Evolutionary conservation across 2,329 filamentous ascomycete species (phyloP).

Genomic region (Neonectria ditissima): DNA sequence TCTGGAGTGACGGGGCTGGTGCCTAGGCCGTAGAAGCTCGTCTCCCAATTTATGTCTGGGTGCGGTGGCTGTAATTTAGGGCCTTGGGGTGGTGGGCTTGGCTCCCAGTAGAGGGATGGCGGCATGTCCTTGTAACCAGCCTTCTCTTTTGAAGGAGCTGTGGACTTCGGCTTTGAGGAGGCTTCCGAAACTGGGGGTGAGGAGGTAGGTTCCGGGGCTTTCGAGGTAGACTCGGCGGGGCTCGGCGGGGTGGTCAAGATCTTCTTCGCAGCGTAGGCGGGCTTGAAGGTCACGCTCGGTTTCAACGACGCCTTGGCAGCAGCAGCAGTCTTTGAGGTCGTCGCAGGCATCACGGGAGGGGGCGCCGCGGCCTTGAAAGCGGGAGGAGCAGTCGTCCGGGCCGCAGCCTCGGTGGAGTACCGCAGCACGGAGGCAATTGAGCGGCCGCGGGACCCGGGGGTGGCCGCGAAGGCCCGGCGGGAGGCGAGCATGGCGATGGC

Average conservation of each 20-base stretch:
- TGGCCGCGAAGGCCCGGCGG: slow-evolving; percentile 39
- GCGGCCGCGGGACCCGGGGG: slow-evolving; percentile 35
- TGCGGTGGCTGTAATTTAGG: slow-evolving; percentile 3
- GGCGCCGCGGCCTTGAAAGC: not conserved
- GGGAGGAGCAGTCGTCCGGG: slow-evolving; percentile 6
- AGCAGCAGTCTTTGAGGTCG: not conserved
- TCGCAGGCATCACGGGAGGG: not conserved
- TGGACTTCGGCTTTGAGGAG: not conserved
- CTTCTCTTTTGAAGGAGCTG: not conserved
- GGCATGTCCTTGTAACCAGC: not conserved
- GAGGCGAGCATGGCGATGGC: slow-evolving; percentile 44
- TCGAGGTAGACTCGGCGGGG: not conserved
- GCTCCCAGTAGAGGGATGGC: not conserved
- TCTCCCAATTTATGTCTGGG: slow-evolving; percentile 78
- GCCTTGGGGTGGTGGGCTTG: slow-evolving; percentile 23
- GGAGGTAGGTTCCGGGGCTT: not conserved
- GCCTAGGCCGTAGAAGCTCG: slow-evolving; percentile 84
- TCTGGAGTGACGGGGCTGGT: slow-evolving; percentile 77
- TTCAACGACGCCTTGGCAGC: not conserved
- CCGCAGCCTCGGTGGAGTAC: slow-evolving; percentile 40
- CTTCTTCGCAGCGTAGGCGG: not conserved
- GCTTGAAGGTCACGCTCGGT: not conserved
- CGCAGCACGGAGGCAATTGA: slow-evolving; percentile 35
- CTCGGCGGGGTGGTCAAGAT: not conserved
- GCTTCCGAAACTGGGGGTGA: not conserved